Evolutionary conservation across 768 basidiomycete species (phyloP).

Genomic region (Lactarius trivialis): DNA sequence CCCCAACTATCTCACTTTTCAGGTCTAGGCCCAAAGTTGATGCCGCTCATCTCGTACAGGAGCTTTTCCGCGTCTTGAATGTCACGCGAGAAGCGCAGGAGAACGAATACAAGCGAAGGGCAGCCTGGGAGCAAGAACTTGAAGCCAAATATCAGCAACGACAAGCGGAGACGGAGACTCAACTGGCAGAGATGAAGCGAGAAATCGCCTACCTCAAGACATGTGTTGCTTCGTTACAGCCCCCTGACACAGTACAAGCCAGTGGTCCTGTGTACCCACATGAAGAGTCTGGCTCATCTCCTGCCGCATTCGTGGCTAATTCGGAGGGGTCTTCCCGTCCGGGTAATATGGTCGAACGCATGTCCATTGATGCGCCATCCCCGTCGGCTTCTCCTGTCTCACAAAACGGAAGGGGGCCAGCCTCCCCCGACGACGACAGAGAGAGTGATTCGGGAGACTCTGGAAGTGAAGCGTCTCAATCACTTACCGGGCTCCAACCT

Average conservation of each 20-base stretch:
- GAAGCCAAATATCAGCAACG: conserved; percentile 50
- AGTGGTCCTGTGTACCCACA: conserved; percentile 1
- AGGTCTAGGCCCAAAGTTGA: conserved; percentile 14
- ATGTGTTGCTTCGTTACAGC: conserved; percentile 28
- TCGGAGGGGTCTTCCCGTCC: neutral
- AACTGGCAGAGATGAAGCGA: conserved; percentile 47
- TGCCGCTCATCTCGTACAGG: conserved; percentile 44
- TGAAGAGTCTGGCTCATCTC: neutral
- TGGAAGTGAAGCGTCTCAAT: conserved; percentile 35
- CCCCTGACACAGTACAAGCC: neutral
- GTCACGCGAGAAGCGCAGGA: conserved; percentile 55
- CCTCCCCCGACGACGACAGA: neutral
- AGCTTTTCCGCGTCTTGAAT: conserved; percentile 53
- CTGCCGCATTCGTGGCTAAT: neutral
- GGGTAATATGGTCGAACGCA: neutral
- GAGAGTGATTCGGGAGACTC: conserved; percentile 24
- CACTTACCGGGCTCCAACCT: conserved; percentile 29
- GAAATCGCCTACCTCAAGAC: conserved; percentile 44
- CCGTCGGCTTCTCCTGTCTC: conserved; percentile 29
- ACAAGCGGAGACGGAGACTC: conserved; percentile 54
- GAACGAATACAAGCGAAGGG: conserved; percentile 49
- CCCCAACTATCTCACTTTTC: neutral
- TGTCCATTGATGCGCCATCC: conserved; percentile 30
- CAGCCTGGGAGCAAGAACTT: conserved; percentile 65
- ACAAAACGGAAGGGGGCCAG: conserved; percentile 29